Evolutionary conservation across 306 rosid species (phyloP).

Genomic region (Acacia crassicarpa): DNA sequence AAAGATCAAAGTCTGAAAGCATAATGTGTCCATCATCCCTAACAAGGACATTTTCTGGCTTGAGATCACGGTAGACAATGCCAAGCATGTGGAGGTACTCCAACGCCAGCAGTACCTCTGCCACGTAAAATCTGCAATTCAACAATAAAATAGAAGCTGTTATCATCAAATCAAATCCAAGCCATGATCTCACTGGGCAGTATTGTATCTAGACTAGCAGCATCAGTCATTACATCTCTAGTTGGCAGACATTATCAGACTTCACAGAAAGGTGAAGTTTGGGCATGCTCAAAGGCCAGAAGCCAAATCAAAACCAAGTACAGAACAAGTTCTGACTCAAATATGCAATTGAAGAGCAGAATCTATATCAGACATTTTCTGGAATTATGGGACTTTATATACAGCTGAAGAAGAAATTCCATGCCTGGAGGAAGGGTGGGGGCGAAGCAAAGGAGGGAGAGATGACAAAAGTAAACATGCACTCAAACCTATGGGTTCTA

Average conservation of each 20-base stretch:
- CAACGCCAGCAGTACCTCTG: constrained; percentile 85
- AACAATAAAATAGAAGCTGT: constrained; percentile 30
- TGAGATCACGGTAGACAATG: constrained; percentile 95
- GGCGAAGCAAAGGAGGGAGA: too few species aligned
- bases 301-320: neutral
- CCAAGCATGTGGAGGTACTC: constrained; percentile 99
- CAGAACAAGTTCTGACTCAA: neutral
- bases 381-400: neutral
- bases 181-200: neutral
- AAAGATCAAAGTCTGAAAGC: constrained; percentile 41
- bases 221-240: neutral
- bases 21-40: constrained; percentile 97
- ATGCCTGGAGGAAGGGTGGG: too few species aligned
- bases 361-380: too few species aligned
- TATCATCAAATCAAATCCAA: neutral
- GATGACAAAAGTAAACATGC: neutral
- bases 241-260: constrained; percentile 7
- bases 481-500: neutral
- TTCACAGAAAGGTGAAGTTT: constrained; percentile 7
- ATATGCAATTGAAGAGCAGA: too few species aligned
- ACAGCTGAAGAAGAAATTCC: neutral
- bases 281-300: neutral
- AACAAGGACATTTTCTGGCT: constrained; percentile 95
- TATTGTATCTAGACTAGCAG: too few species aligned
- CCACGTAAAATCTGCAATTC: constrained; percentile 89